Conservation (phyloP, 202 grass and related monocot genomes). For the Elaeis oleifera region DNA sequence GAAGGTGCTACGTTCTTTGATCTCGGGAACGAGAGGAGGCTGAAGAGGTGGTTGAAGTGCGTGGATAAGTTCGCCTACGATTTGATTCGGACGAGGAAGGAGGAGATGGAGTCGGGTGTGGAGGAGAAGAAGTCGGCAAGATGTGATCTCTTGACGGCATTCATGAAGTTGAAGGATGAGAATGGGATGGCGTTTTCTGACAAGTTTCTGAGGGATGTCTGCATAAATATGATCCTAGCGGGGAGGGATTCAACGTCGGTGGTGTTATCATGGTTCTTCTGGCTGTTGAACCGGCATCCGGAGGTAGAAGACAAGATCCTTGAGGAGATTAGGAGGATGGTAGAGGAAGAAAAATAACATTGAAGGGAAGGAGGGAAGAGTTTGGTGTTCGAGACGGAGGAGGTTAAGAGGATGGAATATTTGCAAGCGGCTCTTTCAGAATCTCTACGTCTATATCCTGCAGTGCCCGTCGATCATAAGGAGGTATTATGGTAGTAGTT, state of each 20-base stretch:
- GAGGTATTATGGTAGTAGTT: not conserved
- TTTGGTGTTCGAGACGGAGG: not conserved
- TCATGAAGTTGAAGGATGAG: not conserved
- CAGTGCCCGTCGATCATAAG: not conserved
- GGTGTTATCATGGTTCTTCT: not conserved
- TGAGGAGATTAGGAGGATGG: not conserved
- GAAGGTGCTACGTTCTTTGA: constrained; percentile 5
- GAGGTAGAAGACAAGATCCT: not conserved
- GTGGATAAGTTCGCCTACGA: constrained; percentile 15
- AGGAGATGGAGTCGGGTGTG: not conserved
- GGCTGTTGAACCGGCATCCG: not conserved
- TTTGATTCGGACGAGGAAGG: constrained; percentile 7
- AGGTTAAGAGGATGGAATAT: constrained; percentile 6
- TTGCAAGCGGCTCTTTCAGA: not conserved
- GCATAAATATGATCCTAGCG: too few species aligned
- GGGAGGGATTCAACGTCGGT: not conserved
- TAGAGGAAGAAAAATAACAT: too few species aligned
- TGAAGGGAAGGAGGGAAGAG: too few species aligned
- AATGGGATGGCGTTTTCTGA: too few species aligned
- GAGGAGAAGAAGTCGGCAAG: not conserved
- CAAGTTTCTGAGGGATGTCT: too few species aligned
- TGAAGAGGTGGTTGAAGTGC: not conserved
- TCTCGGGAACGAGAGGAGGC: not conserved
- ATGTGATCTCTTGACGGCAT: not conserved
- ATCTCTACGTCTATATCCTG: not conserved